Conservation (phyloP, 208 protist genomes). For the Acanthamoeba castellanii region DNA sequence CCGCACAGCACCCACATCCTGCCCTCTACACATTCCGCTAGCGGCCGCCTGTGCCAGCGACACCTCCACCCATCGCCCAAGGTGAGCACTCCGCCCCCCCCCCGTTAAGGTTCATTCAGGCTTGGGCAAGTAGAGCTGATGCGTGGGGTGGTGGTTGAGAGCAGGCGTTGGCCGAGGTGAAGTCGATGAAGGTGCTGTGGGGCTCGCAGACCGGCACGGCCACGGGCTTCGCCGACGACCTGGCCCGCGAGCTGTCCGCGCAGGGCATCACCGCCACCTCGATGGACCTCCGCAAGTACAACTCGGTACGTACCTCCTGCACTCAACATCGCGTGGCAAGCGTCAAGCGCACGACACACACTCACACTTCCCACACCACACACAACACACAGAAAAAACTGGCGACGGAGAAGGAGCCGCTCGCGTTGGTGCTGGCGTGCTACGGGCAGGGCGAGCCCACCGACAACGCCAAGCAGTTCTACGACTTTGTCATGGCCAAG, state of each 20-base stretch:
- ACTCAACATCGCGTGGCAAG: background rate
- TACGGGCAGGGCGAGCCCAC: slow-evolving; percentile 93
- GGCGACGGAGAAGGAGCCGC: slow-evolving; percentile 66
- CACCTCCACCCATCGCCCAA: background rate
- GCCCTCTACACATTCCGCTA: background rate
- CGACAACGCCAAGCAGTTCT: slow-evolving; percentile 89
- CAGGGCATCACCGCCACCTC: slow-evolving; percentile 27
- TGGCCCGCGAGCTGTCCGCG: slow-evolving; percentile 2
- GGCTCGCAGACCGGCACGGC: slow-evolving; percentile 71
- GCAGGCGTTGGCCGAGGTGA: background rate
- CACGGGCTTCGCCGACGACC: slow-evolving; percentile 43
- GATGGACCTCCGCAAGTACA: slow-evolving; percentile 19
- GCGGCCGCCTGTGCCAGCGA: background rate
- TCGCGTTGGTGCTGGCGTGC: slow-evolving; percentile 88
- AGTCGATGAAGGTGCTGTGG: slow-evolving; percentile 62
- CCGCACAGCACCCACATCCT: background rate
- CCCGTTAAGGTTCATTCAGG: background rate
- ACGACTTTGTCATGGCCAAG: slow-evolving; percentile 82
- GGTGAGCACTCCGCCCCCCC: background rate
- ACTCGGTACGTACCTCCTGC: slow-evolving; percentile 31
- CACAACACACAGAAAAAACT: background rate
- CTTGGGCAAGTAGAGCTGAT: too few species aligned
- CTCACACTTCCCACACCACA: background rate
- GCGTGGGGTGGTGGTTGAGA: background rate
- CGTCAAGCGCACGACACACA: too few species aligned